These are phyloP conservation scores for Cercospora berteroae DNA, from an alignment of 2,329 filamentous ascomycete genomes.

Conservation along the genomic window DNA sequence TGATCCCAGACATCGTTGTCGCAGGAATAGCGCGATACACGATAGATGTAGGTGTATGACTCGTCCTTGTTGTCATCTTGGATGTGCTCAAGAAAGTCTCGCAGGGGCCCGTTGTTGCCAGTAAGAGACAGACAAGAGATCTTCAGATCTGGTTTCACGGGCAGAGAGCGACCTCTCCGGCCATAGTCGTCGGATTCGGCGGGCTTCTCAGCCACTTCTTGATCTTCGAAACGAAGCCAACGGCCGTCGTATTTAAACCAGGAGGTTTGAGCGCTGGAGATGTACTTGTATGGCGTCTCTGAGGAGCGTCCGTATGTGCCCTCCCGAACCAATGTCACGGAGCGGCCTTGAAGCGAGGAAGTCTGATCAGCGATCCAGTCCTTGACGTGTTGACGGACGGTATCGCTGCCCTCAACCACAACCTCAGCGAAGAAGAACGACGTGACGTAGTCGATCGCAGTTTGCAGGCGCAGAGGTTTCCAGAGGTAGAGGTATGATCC, in stretches of 20 bases:
- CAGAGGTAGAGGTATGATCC: slow-evolving; percentile 18
- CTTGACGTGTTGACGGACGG: slow-evolving; percentile 42
- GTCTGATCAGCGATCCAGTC: slow-evolving; percentile 37
- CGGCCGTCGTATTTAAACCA: slow-evolving; percentile 7
- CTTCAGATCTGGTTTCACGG: slow-evolving; percentile 11
- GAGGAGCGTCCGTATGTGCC: not conserved
- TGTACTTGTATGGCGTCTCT: slow-evolving; percentile 2
- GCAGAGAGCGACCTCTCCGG: not conserved
- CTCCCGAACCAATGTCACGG: not conserved
- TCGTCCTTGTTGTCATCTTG: slow-evolving; percentile 40
- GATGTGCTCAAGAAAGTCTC: slow-evolving; percentile 47
- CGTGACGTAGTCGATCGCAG: slow-evolving; percentile 28
- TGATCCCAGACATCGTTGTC: slow-evolving; percentile 37
- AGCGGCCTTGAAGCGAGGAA: not conserved
- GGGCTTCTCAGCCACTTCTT: not conserved
- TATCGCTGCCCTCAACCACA: slow-evolving; percentile 38
- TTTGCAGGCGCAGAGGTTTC: slow-evolving; percentile 1
- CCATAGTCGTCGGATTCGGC: not conserved
- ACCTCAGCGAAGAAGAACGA: slow-evolving; percentile 38
- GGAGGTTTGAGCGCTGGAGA: not conserved
- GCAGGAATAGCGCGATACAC: not conserved
- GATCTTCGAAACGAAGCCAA: slow-evolving; percentile 7
- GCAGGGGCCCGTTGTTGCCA: slow-evolving; percentile 36
- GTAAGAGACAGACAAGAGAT: slow-evolving; percentile 24
- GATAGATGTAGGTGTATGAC: slow-evolving; percentile 26